A percentile compares a stretch with the other conserved stretches of the same genome.
Conservation (phyloP, 768 basidiomycete genomes). For the Mycena olivaceomarginata region DNA sequence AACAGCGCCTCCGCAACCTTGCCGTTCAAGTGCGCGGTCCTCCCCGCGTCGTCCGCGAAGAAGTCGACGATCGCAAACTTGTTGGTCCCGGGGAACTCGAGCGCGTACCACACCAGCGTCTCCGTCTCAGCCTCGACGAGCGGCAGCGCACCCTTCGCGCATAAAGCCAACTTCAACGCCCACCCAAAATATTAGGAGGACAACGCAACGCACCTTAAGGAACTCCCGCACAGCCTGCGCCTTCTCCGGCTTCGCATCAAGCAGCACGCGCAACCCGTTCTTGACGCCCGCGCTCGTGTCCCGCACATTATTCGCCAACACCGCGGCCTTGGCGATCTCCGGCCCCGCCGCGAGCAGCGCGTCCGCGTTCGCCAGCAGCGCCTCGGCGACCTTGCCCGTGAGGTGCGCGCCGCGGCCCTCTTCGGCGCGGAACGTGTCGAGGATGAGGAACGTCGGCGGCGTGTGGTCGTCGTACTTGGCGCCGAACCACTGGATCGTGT, state of each 20-base stretch:
- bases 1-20: constrained; percentile 53
- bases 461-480: constrained; percentile 51
- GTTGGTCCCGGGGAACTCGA: constrained; percentile 59
- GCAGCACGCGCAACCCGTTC: constrained; percentile 56
- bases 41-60: constrained; percentile 56
- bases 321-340: constrained; percentile 50
- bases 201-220: constrained; percentile 52
- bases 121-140: constrained; percentile 57
- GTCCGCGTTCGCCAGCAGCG: constrained; percentile 55
- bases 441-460: constrained; percentile 56
- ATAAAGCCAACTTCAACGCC: neutral
- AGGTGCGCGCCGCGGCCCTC: constrained; percentile 59
- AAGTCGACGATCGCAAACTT: constrained; percentile 62
- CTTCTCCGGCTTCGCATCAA: constrained; percentile 60
- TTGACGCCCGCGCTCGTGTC: constrained; percentile 44
- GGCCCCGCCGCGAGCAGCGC: constrained; percentile 52
- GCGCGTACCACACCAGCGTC: constrained; percentile 61
- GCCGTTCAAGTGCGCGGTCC: constrained; percentile 57
- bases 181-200: neutral
- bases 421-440: constrained; percentile 62
- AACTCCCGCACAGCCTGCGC: constrained; percentile 58
- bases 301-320: constrained; percentile 57
- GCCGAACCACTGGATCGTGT: constrained; percentile 62
- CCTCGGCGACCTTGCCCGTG: constrained; percentile 57
- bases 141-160: constrained; percentile 52